Evolutionary conservation across 306 rosid species (phyloP).

Genomic region (Cicer pinnatifidum): DNA sequence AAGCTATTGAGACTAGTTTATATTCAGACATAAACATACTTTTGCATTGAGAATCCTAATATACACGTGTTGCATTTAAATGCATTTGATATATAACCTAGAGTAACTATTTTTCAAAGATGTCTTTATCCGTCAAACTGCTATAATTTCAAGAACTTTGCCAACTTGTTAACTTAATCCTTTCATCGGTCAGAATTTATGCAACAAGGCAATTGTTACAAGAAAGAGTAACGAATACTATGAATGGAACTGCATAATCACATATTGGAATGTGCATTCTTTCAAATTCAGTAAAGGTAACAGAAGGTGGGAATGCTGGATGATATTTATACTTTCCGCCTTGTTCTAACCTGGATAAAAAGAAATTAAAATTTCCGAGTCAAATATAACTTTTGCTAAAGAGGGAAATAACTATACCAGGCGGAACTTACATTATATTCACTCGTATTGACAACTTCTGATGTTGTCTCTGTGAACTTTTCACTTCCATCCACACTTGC

Average conservation of each 20-base stretch:
- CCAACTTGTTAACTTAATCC: neutral
- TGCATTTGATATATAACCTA: neutral
- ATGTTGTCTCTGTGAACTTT: conserved; percentile 48
- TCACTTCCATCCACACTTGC: conserved; percentile 45
- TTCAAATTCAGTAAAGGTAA: neutral
- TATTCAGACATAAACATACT: no score
- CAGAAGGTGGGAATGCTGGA: conserved; percentile 3
- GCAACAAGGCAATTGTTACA: neutral
- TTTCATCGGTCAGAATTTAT: neutral
- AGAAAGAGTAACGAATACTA: neutral
- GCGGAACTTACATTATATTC: conserved; percentile 46
- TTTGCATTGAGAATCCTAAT: neutral
- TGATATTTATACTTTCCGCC: conserved; percentile 38
- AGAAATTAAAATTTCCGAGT: conserved; percentile 34
- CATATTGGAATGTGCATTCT: neutral
- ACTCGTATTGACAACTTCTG: conserved; percentile 54
- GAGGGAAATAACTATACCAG: conserved; percentile 10
- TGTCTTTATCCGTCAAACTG: neutral
- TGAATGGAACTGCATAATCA: conserved; percentile 3
- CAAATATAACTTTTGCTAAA: conserved; percentile 19
- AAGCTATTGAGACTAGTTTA: neutral
- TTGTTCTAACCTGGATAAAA: conserved; percentile 48
- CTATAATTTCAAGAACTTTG: conserved; percentile 40
- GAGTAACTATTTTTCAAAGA: conserved; percentile 3
- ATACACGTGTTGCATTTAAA: neutral